Evolutionary conservation across 768 basidiomycete species (phyloP), one percentile per base, ranked within the genome.

Genomic region (Leucosporidium scottii): DNA sequence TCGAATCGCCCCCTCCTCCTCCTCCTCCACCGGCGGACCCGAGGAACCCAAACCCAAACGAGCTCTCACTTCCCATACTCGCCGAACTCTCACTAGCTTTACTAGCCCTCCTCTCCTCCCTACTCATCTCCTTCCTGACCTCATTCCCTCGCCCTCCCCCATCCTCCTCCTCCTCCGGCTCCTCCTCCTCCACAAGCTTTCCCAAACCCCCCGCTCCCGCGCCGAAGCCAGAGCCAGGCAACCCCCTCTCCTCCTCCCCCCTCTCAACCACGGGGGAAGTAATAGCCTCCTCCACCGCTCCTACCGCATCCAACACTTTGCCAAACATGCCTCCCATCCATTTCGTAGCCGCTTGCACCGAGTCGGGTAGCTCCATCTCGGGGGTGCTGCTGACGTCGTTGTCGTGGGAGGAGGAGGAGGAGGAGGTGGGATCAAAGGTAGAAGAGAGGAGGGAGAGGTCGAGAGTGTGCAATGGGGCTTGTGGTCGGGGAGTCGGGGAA

Each of bases 311-410:
- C 30, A 69, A 36, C 1, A 69, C 65, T 10, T 65, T 56, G 8
- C 71, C 71, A 25, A 72, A 57, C 28, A 55, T 34, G 30, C 51
- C 50, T 15, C 67, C 65, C 31, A 72, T 36, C 71, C 71, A 72
- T 5, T 44, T 64, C 9, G 65, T 68, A 13, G 71, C 71, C 0
- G 67, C 68, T 21, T 69, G 65, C 7, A 72, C 67, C 18, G 48
- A 54, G 31, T 72, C 71, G 15, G 39, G 7, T 59, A 62, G 51
- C 8, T 30, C 60, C 21, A 67, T 65, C 55, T 66, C 66, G 48
- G 66, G 27, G 20, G 21, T 34, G 20, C 10, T 49, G 28, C 27
- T n/a, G n/a, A n/a, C n/a, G n/a, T 20, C n/a, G 28, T 27, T 6
- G 53, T 49, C 25, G 54, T 60, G 61, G 17, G 50, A 5, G 4